Conservation (phyloP, 2,329 filamentous ascomycete genomes). For the Hymenotorrendiella dingleyae region DNA sequence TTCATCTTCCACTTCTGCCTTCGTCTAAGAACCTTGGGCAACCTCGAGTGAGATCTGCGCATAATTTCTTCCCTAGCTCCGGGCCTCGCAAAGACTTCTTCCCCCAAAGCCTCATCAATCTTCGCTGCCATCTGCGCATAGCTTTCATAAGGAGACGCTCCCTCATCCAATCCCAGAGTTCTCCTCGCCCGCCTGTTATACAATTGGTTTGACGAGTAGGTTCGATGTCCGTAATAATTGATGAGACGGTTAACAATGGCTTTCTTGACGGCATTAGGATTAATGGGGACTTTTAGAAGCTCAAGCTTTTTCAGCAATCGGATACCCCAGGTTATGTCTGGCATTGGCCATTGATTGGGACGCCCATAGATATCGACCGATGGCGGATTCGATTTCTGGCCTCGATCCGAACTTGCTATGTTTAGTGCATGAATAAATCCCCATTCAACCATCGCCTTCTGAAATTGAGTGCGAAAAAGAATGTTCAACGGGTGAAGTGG, state of each 20-base stretch:
- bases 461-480: slow-evolving; percentile 28
- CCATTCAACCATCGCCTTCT: slow-evolving; percentile 43
- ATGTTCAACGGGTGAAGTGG: no score
- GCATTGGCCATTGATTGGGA: no score
- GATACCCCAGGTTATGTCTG: slow-evolving; percentile 22
- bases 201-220: slow-evolving; percentile 14
- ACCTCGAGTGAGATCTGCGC: no score
- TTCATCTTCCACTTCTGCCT: no score
- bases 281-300: slow-evolving; percentile 13
- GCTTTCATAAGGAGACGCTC: neutral
- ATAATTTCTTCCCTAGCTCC: no score
- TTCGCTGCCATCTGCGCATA: slow-evolving; percentile 9
- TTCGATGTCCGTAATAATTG: slow-evolving; percentile 24
- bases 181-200: slow-evolving; percentile 16
- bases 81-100: neutral
- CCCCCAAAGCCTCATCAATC: slow-evolving; percentile 21
- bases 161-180: slow-evolving; percentile 1
- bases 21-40: no score
- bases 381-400: no score
- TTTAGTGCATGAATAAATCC: slow-evolving; percentile 35
- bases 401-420: neutral
- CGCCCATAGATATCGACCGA: no score
- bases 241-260: slow-evolving; percentile 25
- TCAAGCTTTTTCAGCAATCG: slow-evolving; percentile 22
- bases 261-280: slow-evolving; percentile 11